Evolutionary conservation across 345 rosid species (phyloP).

Genomic region (Aquilaria yunnanensis): DNA sequence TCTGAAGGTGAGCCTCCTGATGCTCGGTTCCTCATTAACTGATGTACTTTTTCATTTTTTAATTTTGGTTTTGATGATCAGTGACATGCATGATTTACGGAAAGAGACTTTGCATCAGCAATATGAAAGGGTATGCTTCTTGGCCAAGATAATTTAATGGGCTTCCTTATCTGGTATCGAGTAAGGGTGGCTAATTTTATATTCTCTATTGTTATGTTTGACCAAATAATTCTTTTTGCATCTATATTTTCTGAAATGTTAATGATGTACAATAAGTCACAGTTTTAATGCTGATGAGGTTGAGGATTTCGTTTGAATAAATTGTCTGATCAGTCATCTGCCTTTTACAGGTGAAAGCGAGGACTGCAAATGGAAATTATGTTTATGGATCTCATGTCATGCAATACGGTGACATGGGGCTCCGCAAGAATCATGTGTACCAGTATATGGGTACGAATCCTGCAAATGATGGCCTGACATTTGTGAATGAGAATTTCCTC

Average conservation of each 20-base stretch:
- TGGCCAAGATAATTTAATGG: too few species aligned
- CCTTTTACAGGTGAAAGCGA: conserved; percentile 53
- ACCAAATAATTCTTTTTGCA: too few species aligned
- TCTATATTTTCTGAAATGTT: not conserved
- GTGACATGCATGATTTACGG: conserved; percentile 71
- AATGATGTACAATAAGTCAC: not conserved
- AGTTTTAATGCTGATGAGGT: not conserved
- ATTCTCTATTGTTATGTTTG: too few species aligned
- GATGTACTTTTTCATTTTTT: too few species aligned
- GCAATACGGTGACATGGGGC: conserved; percentile 72
- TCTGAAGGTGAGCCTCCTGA: too few species aligned
- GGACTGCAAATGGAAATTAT: conserved; percentile 43
- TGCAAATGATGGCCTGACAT: conserved; percentile 71
- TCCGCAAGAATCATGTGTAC: conserved; percentile 44
- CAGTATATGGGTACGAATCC: conserved; percentile 82
- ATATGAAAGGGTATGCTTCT: conserved; percentile 55
- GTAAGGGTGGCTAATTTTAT: too few species aligned
- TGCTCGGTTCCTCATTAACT: too few species aligned
- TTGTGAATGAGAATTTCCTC: conserved; percentile 54
- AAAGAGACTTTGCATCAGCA: conserved; percentile 76
- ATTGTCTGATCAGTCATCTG: too few species aligned
- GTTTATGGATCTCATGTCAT: conserved; percentile 82
- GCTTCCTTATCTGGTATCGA: too few species aligned
- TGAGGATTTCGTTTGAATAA: conserved; percentile 3
- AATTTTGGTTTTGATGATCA: conserved; percentile 20